A percentile compares a stretch with the other conserved stretches of the same genome.
Evolutionary conservation across 495 filamentous ascomycete species (phyloP).

Genomic region (Penicillium nucicola): DNA sequence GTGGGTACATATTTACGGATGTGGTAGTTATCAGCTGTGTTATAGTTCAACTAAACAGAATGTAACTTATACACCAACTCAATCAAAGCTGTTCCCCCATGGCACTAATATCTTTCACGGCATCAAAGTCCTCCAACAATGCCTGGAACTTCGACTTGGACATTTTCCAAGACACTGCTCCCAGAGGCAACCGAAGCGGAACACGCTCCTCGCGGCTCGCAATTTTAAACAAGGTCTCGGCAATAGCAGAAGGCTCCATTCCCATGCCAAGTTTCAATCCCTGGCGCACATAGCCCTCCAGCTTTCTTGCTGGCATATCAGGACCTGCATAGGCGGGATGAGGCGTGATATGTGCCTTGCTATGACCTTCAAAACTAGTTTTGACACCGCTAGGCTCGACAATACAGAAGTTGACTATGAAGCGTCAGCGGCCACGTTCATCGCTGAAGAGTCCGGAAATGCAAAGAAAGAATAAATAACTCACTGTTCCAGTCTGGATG

Average conservation of each 20-base stretch:
- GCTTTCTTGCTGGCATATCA: slow-evolving; percentile 30
- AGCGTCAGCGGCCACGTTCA: not conserved
- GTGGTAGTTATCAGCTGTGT: slow-evolving; percentile 9
- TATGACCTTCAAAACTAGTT: slow-evolving; percentile 37
- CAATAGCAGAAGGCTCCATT: slow-evolving; percentile 34
- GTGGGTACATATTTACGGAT: slow-evolving; percentile 19
- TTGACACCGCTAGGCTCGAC: slow-evolving; percentile 51
- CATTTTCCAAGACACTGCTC: slow-evolving; percentile 39
- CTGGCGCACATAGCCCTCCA: slow-evolving; percentile 31
- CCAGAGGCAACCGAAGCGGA: slow-evolving; percentile 43
- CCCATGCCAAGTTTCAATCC: slow-evolving; percentile 27
- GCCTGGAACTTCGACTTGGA: slow-evolving; percentile 8
- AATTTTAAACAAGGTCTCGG: slow-evolving; percentile 33
- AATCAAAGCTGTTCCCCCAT: not conserved
- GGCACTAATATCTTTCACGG: slow-evolving; percentile 15
- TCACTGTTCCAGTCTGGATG: slow-evolving; percentile 45
- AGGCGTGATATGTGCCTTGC: slow-evolving; percentile 6
- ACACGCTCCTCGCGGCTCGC: slow-evolving; percentile 32
- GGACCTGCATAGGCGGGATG: slow-evolving; percentile 38
- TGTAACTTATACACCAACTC: no score
- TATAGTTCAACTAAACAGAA: no score
- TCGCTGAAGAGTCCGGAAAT: not conserved
- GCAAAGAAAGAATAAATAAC: slow-evolving; percentile 16
- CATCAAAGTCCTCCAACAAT: slow-evolving; percentile 30
- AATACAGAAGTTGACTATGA: slow-evolving; percentile 41